Evolutionary conservation across 176 grass and related monocot species (phyloP), one percentile per base, ranked within the genome.

Genomic region (Carex pumila): DNA sequence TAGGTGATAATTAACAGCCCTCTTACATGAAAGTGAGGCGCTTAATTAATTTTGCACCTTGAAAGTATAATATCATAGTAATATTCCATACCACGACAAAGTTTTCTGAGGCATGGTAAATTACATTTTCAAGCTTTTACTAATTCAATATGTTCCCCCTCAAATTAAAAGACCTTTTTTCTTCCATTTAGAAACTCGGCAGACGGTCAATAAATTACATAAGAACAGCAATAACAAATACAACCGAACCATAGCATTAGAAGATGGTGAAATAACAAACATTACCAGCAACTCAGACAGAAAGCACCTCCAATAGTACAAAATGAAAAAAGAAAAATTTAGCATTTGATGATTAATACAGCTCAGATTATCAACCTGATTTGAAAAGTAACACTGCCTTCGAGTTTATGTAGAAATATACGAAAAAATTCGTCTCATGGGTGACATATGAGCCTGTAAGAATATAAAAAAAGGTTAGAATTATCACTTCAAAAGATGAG

Each of bases 321-420:
- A 67, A 67, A 82, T 67, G 30, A 3, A 49, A 50, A 53, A 65
- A 54, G 22, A 50, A 53, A 65, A 54, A 17, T 66, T 54, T 45
- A 79, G 36, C 56, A 53, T 55, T 60, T 45, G 32, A 17, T n/a
- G 6, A 52, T 49, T 41, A n/a, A 79, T 12, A 66, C 37, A 65
- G 43, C 34, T 73, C 25, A 64, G 56, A 49, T 85, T 5, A 69
- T 94, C 88, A 95, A 77, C 93, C 90, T 83, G 90, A 95, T 81
- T 95, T 95, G 85, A 95, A 95, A 82, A 92, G 84, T 81, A 95
- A 86, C 15, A 92, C 90, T 8, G 93, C 93, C 84, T 95, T 95
- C 62, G 93, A 92, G 22, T 95, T 88, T 31, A 95, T 87, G 88
- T 92, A 95, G 79, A 95, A 95, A 65, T 95, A 95, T 36, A 92